Base-by-base conservation (phyloP, 345 rosid genomes). In the Arabidopsis suecica region DNA sequence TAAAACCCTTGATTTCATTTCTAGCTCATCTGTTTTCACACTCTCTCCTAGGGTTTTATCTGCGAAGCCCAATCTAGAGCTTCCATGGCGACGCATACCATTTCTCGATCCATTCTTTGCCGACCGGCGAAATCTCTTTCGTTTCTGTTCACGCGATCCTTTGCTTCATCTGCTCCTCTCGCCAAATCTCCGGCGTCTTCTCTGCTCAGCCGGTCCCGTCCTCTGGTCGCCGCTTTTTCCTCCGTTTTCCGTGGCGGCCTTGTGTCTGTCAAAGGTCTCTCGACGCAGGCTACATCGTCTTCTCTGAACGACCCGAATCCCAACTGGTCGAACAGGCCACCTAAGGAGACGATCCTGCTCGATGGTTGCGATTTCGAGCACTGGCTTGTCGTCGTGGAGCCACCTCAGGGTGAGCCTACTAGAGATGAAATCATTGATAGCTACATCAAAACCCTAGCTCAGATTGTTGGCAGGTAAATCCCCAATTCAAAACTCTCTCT, bases 321-420 rank as follows among this genome's bases (percentile, higher is more conserved):
- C 38, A 94, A 94, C 80, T 94, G 95, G 92, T 90, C 97, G 5
- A 95, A 90, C 51, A 76, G 99, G 40, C 97, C 99, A 7, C 93
- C 97, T 0, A 88, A 92, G 74, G 99, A 92, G 84, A 89, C 97
- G 28, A 92, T 92, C 47, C 73, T 95, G 82, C 89, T 95, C 49
- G 97, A 92, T 67, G 93, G 99, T 0, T 92, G 97, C 70, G 99
- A 95, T 81, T 95, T 92, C 41, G 86, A 95, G 56, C 99, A 95
- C 75, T 92, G 98, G 98, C 96, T 95, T 25, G 87, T 95, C 9
- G 96, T 95, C 5, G 47, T 92, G 89, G 97, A 89, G 18, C 76
- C 77, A 55, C 98, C 89, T 2, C 82, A 83, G 61, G 93, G 84
- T 6, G 84, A 86, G 3, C 87, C 82, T 13, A 89, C 98, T 2